phyloP scores from a whole-genome alignment of 306 rosid species.

The Albizia julibrissin region DNA sequence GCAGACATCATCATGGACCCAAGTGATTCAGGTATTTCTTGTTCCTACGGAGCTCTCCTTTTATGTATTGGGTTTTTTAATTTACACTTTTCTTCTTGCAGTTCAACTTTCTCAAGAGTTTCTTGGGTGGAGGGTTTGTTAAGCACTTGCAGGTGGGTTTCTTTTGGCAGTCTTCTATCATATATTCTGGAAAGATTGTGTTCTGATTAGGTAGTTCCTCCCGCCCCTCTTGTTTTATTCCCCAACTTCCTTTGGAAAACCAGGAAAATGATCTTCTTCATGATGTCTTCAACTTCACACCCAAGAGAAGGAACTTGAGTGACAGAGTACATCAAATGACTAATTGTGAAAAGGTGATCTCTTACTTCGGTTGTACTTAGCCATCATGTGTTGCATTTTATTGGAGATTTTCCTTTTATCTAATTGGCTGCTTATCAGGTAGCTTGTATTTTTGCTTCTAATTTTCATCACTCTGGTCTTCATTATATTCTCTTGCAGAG shows the following conservation, averaged over 20 bases:
- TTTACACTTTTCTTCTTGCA: constrained; percentile 35
- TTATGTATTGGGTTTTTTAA: background rate
- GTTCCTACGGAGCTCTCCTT: background rate
- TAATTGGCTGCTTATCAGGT: background rate
- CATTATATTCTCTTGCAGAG: constrained; percentile 55
- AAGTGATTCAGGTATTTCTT: constrained; percentile 71
- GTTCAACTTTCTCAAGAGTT: constrained; percentile 83
- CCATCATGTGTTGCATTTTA: background rate
- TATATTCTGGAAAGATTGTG: constrained; percentile 2
- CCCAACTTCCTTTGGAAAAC: constrained; percentile 17
- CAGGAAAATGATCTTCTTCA: constrained; percentile 93
- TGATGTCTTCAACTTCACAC: constrained; percentile 75
- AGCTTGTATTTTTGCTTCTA: background rate
- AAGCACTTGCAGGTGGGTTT: constrained; percentile 92
- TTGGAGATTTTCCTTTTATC: background rate
- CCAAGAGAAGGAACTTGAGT: constrained; percentile 55
- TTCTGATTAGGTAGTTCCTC: background rate
- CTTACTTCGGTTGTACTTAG: background rate
- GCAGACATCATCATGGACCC: constrained; percentile 78
- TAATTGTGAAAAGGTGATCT: constrained; percentile 71
- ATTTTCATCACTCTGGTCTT: constrained; percentile 3
- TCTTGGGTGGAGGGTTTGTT: constrained; percentile 89
- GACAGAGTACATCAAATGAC: constrained; percentile 67
- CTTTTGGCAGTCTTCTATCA: background rate
- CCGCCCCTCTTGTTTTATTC: background rate